A percentile compares a stretch with the other conserved stretches of the same genome.
These are phyloP conservation scores for Thalassiosira exigua DNA, from an alignment of 352 stramenopile genomes.

Conservation along the genomic window DNA sequence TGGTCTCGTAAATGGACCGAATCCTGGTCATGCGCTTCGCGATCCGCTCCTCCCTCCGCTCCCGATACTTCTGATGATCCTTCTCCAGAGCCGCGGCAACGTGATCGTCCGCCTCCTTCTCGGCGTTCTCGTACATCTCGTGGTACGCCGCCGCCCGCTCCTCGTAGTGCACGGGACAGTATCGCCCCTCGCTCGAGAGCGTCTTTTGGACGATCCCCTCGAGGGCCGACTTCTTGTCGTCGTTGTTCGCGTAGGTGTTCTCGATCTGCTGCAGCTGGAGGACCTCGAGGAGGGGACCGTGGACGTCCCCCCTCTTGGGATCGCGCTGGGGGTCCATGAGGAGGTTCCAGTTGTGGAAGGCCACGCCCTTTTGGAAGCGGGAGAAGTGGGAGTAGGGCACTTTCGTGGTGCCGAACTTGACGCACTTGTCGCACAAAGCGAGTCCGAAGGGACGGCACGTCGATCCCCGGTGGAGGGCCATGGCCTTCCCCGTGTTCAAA, in stretches of 20 bases:
- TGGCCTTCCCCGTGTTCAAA: slow-evolving; percentile 35
- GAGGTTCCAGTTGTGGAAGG: slow-evolving; percentile 43
- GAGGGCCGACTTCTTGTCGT: slow-evolving; percentile 29
- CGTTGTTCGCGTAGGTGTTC: slow-evolving; percentile 21
- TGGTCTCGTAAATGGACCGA: slow-evolving; percentile 16
- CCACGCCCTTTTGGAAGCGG: slow-evolving; percentile 35
- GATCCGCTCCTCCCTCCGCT: slow-evolving; percentile 41
- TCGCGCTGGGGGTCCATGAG: slow-evolving; percentile 38
- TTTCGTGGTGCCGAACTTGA: slow-evolving; percentile 50
- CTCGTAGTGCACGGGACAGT: slow-evolving; percentile 34
- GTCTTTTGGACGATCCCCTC: slow-evolving; percentile 7
- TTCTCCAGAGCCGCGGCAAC: slow-evolving; percentile 7
- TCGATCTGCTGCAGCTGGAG: slow-evolving; percentile 55
- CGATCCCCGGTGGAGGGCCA: slow-evolving; percentile 17
- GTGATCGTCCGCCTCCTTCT: slow-evolving; percentile 40
- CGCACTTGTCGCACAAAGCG: slow-evolving; percentile 51
- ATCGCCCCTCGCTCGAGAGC: background rate
- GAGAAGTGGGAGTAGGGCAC: slow-evolving; percentile 36
- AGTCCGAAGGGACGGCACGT: slow-evolving; percentile 39
- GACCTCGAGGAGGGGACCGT: slow-evolving; percentile 27
- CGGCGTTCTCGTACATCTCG: slow-evolving; percentile 34
- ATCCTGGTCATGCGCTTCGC: slow-evolving; percentile 29
- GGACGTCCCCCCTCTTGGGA: slow-evolving; percentile 20
- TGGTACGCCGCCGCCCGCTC: slow-evolving; percentile 25
- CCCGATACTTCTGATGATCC: slow-evolving; percentile 10